phyloP scores from a whole-genome alignment of 2,329 filamentous ascomycete genomes.

The Botryotinia globosa region DNA sequence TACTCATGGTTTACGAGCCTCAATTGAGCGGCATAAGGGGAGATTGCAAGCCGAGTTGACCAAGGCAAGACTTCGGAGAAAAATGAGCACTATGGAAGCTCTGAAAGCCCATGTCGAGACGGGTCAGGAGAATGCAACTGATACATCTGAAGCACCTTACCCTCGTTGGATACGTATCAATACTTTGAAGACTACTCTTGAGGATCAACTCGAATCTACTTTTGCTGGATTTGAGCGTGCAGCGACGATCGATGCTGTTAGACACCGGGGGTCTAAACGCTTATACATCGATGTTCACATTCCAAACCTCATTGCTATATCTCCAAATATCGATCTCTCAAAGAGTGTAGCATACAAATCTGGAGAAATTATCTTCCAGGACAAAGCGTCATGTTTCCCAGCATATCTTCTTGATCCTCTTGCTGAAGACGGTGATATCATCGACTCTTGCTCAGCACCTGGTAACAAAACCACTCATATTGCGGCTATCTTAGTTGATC shows the following conservation, averaged over 20 bases:
- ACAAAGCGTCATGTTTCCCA: conserved; percentile 96
- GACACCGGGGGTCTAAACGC: conserved; percentile 46
- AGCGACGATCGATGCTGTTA: conserved; percentile 55
- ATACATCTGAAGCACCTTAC: conserved; percentile 47
- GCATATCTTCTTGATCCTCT: conserved; percentile 77
- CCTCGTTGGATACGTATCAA: conserved; percentile 95
- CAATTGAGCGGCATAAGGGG: conserved; percentile 77
- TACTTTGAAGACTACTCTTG: conserved; percentile 66
- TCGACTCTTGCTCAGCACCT: conserved; percentile 93
- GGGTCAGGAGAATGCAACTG: conserved; percentile 45
- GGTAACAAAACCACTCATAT: conserved; percentile 97
- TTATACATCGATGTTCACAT: conserved; percentile 77
- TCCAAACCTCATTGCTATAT: conserved; percentile 77
- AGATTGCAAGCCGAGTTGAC: conserved; percentile 80
- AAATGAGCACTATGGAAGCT: conserved; percentile 64
- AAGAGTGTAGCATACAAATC: conserved; percentile 69
- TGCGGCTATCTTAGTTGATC: conserved; percentile 63
- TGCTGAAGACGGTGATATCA: conserved; percentile 66
- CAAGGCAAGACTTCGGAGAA: conserved; percentile 70
- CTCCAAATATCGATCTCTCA: conserved; percentile 68
- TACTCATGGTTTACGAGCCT: conserved; percentile 71
- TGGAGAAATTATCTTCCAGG: conserved; percentile 84
- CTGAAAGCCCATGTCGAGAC: conserved; percentile 58
- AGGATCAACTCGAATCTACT: conserved; percentile 69
- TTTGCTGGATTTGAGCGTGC: conserved; percentile 65